phyloP scores from a whole-genome alignment of 768 basidiomycete species.

The Clitopilus passeckerianus region DNA sequence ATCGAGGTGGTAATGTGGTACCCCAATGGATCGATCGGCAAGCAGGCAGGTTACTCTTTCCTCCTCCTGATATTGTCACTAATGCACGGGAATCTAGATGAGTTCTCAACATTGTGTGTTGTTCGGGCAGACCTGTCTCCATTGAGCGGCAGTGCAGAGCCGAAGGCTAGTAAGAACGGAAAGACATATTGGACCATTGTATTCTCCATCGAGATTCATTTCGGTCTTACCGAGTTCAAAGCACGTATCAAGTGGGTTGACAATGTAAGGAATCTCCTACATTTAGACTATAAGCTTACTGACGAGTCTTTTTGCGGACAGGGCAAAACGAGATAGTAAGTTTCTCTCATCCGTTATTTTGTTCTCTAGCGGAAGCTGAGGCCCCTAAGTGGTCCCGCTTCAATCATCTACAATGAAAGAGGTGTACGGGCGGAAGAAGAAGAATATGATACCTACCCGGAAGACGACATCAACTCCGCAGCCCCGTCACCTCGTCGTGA shows the following conservation, averaged over 20 bases:
- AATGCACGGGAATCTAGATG: constrained; percentile 30
- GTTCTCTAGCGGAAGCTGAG: no score
- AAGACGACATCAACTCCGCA: constrained; percentile 46
- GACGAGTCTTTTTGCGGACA: constrained; percentile 17
- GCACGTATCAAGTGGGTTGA: constrained; percentile 82
- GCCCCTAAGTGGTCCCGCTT: constrained; percentile 59
- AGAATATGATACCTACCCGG: constrained; percentile 58
- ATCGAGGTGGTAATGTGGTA: constrained; percentile 63
- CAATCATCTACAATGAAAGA: constrained; percentile 79
- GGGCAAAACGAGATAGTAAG: constrained; percentile 74
- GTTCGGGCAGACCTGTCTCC: constrained; percentile 77
- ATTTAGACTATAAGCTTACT: not conserved
- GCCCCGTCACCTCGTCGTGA: constrained; percentile 33
- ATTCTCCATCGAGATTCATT: constrained; percentile 81
- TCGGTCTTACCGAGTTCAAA: constrained; percentile 77
- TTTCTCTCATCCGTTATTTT: not conserved
- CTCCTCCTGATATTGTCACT: not conserved
- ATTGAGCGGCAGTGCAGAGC: constrained; percentile 62
- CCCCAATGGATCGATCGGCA: constrained; percentile 73
- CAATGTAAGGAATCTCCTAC: constrained; percentile 43
- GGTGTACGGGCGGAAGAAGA: constrained; percentile 73
- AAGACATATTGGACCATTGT: constrained; percentile 82
- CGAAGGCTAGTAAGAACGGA: constrained; percentile 59
- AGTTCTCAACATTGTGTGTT: constrained; percentile 73
- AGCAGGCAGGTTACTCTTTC: constrained; percentile 35